These are phyloP conservation scores for Oxyria digyna DNA, from an alignment of 148 eudicot genomes.

Conservation along the genomic window DNA sequence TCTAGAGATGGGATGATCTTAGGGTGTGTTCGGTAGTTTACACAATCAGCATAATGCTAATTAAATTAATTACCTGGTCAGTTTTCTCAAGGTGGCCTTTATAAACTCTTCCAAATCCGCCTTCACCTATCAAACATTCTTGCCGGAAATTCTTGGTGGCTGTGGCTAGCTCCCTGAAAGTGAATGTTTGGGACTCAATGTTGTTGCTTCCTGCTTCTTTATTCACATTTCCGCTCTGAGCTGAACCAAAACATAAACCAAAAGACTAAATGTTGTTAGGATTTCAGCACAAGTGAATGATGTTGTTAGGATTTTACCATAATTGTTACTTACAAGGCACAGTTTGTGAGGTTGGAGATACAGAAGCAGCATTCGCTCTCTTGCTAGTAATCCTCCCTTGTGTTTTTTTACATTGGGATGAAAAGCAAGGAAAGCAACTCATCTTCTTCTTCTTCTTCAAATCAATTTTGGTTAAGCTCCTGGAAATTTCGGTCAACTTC, in stretches of 20 bases:
- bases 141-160: constrained; percentile 69
- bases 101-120: constrained; percentile 68
- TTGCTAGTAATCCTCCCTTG: constrained; percentile 11
- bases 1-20: constrained; percentile 12
- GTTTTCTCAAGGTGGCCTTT: constrained; percentile 37
- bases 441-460: not conserved
- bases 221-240: not conserved
- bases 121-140: constrained; percentile 56
- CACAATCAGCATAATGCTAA: too few relatives aligned
- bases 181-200: constrained; percentile 49
- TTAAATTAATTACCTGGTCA: constrained; percentile 49
- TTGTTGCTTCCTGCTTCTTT: constrained; percentile 22
- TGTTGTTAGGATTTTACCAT: too few relatives aligned
- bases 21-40: too few relatives aligned
- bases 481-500: not conserved
- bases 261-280: too few relatives aligned
- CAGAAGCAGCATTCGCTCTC: constrained; percentile 15
- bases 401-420: constrained; percentile 9
- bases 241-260: not conserved
- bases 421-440: constrained; percentile 18
- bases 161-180: constrained; percentile 52
- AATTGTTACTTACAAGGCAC: not conserved
- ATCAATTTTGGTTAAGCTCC: not conserved
- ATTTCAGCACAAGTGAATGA: too few relatives aligned
- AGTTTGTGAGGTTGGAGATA: constrained; percentile 13